Conservation (phyloP, 495 filamentous ascomycete genomes). For the Aspergillus bertholletiae region DNA sequence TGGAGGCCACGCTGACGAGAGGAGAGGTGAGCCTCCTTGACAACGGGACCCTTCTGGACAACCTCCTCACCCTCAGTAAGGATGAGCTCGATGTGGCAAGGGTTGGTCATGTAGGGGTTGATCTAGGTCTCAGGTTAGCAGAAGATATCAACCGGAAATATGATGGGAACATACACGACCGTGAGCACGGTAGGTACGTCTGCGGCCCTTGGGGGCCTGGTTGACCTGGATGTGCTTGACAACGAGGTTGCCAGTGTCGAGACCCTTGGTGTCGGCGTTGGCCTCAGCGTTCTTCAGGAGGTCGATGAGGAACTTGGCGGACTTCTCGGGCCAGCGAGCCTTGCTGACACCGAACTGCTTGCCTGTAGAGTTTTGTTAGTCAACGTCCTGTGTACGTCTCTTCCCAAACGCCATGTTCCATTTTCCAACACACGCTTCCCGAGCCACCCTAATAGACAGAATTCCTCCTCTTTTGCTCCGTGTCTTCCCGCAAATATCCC, state of each 20-base stretch:
- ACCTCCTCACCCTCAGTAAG: conserved; percentile 90
- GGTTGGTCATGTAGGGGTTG: conserved; percentile 99
- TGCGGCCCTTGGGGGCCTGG: conserved; percentile 97
- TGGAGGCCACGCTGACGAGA: conserved; percentile 84
- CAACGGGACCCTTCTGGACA: conserved; percentile 72
- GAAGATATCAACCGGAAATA: not conserved
- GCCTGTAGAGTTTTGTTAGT: conserved; percentile 55
- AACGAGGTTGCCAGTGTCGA: conserved; percentile 92
- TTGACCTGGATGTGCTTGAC: conserved; percentile 99
- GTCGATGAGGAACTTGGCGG: conserved; percentile 92
- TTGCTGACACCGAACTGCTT: conserved; percentile 96
- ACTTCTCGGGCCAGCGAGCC: conserved; percentile 99
- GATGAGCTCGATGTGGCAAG: conserved; percentile 99
- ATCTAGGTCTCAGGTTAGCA: conserved; percentile 54
- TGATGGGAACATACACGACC: conserved; percentile 77
- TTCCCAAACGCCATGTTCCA: not conserved
- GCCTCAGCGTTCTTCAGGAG: conserved; percentile 99
- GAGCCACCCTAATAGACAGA: not conserved
- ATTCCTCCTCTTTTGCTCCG: not conserved
- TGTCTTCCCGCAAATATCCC: not conserved
- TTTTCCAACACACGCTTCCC: not conserved
- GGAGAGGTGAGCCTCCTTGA: conserved; percentile 64
- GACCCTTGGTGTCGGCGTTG: conserved; percentile 98
- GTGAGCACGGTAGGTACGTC: conserved; percentile 98
- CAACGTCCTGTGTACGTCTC: not conserved